Base-by-base conservation (phyloP, 306 rosid species). In the Castanopsis chinensis region DNA sequence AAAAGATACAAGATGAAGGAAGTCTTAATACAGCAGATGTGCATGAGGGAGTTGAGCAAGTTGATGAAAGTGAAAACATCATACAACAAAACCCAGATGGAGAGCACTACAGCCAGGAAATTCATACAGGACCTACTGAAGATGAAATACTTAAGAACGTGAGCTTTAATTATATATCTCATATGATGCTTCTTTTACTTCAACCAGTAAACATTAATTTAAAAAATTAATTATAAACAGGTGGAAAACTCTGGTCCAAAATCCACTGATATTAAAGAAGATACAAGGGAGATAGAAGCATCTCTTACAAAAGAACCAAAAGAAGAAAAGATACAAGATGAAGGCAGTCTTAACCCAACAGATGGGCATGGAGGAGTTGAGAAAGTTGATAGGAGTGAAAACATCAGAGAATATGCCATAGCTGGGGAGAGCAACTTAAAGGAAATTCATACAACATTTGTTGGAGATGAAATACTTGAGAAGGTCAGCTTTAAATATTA, bases 241-340 rank as follows among this genome's bases (percentile, higher is more conserved):
- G 80, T 64, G 30, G 45, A 64, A 64, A 72, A 18, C 30, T 51
- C 73, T 45, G 21, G n/a, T 49, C 53, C 80, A 21, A 57, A 64
- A 76, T 33, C 67, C 52, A 64, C 19, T 11, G 73, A 76, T 55
- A 17, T 5, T 23, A 25, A 56, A 10, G 33, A 61, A 57, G 71
- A 57, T 43, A 35, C n/a, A 56, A 70, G 6, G 70, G 61, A 56
- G 69, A 35, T 25, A 25, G 20, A 56, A 25, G 51, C 32, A 41
- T 45, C 27, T 19, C 8, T 45, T 32, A 15, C 51, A 57, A 68
- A 70, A 55, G 60, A 45, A 78, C 60, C 71, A 25, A 10, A 57
- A 78, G 65, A 59, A 59, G 33, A 23, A 59, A 59, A 59, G 18
- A 59, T 59, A 10, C 65, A 59, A 23, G 65, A 11, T 1, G 32